phyloP scores from a whole-genome alignment of 1,139 yeast genomes.

The Magnusiomyces clavatus region DNA sequence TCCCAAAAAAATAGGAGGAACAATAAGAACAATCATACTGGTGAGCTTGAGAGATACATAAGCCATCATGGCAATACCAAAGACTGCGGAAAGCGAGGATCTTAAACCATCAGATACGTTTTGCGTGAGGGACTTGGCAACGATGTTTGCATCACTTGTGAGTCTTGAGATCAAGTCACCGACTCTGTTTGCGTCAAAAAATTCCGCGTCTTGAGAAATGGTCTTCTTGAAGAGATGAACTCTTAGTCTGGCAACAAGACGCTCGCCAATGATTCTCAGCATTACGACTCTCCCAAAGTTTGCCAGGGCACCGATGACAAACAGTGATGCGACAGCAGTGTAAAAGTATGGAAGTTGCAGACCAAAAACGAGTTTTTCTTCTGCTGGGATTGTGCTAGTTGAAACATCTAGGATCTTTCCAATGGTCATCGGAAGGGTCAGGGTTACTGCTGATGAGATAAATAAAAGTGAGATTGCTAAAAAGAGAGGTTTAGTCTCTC shows the following conservation, averaged over 20 bases:
- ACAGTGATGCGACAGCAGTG: slow-evolving; percentile 43
- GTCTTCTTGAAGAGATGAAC: slow-evolving; percentile 69
- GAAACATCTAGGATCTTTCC: slow-evolving; percentile 70
- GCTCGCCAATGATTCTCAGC: slow-evolving; percentile 73
- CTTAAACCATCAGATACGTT: slow-evolving; percentile 88
- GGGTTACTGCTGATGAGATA: slow-evolving; percentile 52
- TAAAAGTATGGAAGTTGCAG: slow-evolving; percentile 43
- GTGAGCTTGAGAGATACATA: slow-evolving; percentile 77
- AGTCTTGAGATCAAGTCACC: slow-evolving; percentile 89
- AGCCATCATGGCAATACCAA: slow-evolving; percentile 85
- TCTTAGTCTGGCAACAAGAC: slow-evolving; percentile 75
- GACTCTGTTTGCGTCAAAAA: slow-evolving; percentile 85
- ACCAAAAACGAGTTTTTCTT: slow-evolving; percentile 37
- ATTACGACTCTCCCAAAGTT: slow-evolving; percentile 75
- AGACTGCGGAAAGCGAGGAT: slow-evolving; percentile 67
- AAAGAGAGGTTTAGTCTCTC: slow-evolving; percentile 45
- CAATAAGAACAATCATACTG: slow-evolving; percentile 61
- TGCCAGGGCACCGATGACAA: slow-evolving; percentile 63
- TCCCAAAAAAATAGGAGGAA: slow-evolving; percentile 76
- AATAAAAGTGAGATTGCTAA: slow-evolving; percentile 53
- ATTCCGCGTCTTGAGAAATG: slow-evolving; percentile 81
- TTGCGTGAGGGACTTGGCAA: slow-evolving; percentile 78
- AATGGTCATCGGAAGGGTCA: slow-evolving; percentile 71
- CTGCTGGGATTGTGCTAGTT: slow-evolving; percentile 31
- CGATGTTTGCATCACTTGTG: slow-evolving; percentile 85